phyloP scores from a whole-genome alignment of 106 monocot species.

The Apostasia ramifera region DNA sequence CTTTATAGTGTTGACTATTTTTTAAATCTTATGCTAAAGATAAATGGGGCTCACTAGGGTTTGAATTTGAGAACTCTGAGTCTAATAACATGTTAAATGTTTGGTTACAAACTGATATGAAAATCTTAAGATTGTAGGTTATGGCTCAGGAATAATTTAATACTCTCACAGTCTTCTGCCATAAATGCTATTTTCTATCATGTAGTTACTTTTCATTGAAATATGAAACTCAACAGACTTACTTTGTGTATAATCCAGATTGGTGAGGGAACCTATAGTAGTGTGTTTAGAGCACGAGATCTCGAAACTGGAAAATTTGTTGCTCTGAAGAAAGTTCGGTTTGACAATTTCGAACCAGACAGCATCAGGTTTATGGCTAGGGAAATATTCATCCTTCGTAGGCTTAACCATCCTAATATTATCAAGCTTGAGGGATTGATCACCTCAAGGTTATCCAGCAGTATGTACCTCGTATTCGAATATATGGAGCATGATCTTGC shows the following conservation, averaged over 20 bases:
- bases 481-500: constrained; percentile 97
- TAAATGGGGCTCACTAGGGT: no score
- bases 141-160: no score
- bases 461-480: constrained; percentile 86
- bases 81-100: no score
- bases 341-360: constrained; percentile 84
- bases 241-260: constrained; percentile 24
- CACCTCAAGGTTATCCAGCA: constrained; percentile 55
- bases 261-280: constrained; percentile 95
- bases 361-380: constrained; percentile 89
- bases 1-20: no score
- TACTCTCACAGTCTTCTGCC: no score
- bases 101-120: no score
- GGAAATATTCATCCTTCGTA: constrained; percentile 83
- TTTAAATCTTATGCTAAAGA: no score
- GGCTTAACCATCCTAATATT: constrained; percentile 82
- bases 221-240: no score
- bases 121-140: no score
- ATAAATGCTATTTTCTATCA: no score
- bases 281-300: constrained; percentile 79
- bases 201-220: no score
- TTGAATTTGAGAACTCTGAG: no score
- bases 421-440: constrained; percentile 70
- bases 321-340: constrained; percentile 89
- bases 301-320: constrained; percentile 65